Conservation (phyloP, 2,329 filamentous ascomycete species). For the Helotiales sp. region DNA sequence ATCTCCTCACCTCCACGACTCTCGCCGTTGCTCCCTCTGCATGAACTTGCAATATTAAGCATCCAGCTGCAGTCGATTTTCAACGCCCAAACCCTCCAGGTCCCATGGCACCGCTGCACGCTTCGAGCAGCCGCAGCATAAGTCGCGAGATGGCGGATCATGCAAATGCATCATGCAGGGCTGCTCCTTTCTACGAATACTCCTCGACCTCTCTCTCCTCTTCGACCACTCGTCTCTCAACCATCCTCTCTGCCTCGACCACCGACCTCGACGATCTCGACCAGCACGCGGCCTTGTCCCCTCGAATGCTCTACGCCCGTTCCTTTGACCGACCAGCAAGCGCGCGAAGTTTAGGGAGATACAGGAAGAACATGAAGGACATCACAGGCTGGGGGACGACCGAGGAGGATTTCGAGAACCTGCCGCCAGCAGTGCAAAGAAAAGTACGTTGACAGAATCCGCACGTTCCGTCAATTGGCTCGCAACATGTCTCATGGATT, state of each 20-base stretch:
- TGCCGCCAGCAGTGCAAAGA: constrained; percentile 50
- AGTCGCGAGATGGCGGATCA: constrained; percentile 8
- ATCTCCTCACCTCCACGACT: constrained; percentile 2
- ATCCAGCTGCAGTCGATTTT: constrained; percentile 1
- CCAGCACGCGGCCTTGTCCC: constrained; percentile 15
- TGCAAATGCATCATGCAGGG: not conserved
- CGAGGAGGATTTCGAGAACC: constrained; percentile 49
- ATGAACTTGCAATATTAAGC: constrained; percentile 19
- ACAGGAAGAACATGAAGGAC: constrained; percentile 34
- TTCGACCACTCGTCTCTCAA: constrained; percentile 18
- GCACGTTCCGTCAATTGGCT: not conserved
- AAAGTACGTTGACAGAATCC: constrained; percentile 45
- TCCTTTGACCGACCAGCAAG: constrained; percentile 30
- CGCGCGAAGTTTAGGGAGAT: constrained; percentile 21
- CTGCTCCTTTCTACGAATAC: constrained; percentile 20
- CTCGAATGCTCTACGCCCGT: constrained; percentile 28
- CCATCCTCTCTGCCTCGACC: not conserved
- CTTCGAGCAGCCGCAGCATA: constrained; percentile 3
- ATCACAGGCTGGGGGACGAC: constrained; percentile 35
- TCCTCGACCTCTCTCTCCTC: constrained; percentile 17
- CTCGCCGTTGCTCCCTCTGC: constrained; percentile 7
- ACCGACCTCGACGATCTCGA: constrained; percentile 9
- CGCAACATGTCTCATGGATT: not conserved
- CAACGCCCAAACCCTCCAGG: not conserved
- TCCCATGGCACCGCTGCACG: constrained; percentile 16